Conservation (phyloP, 2,329 filamentous ascomycete species). For the Hirsutella rhossiliensis region DNA sequence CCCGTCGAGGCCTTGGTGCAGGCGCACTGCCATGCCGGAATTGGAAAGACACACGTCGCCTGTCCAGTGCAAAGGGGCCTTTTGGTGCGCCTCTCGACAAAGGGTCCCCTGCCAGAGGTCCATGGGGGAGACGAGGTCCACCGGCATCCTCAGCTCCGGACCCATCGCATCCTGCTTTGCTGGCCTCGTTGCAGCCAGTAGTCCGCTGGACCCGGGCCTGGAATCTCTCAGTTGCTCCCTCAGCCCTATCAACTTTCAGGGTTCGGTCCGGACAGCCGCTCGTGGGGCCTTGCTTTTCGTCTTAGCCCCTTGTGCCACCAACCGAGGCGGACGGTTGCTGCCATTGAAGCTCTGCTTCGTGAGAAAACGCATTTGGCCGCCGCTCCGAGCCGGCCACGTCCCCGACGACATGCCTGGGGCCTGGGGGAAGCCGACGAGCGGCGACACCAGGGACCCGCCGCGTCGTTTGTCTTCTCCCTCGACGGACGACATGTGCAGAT, state of each 20-base stretch:
- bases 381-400: neutral
- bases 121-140: neutral
- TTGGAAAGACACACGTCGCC: neutral
- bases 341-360: neutral
- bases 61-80: neutral
- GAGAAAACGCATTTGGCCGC: neutral
- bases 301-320: neutral
- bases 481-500: too few species aligned
- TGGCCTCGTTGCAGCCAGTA: neutral
- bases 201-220: neutral
- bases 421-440: too few species aligned
- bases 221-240: neutral
- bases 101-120: too few species aligned
- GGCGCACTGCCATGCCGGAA: neutral
- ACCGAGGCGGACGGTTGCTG: neutral
- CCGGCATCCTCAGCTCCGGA: neutral
- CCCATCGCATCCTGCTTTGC: neutral
- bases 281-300: neutral
- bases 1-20: neutral
- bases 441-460: too few species aligned
- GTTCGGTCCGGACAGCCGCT: neutral
- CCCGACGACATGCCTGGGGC: too few species aligned
- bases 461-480: too few species aligned
- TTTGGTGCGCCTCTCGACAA: too few species aligned
- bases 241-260: slow-evolving; percentile 1